These are phyloP conservation scores for Colletotrichum acutatum DNA, from an alignment of 2,329 filamentous ascomycete species.

Conservation along the genomic window DNA sequence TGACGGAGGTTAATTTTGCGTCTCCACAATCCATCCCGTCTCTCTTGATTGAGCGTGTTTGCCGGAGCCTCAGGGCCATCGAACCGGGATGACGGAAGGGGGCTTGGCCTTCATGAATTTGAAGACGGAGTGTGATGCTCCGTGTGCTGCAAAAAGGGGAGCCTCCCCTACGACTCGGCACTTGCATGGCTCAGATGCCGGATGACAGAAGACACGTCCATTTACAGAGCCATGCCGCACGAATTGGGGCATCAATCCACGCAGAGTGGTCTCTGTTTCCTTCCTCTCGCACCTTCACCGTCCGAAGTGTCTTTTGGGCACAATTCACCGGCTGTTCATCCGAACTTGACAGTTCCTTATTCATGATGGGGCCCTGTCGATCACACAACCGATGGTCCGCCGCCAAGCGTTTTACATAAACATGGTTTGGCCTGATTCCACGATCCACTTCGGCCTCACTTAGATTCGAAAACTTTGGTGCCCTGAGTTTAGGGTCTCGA, in stretches of 20 bases:
- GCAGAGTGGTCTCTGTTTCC: not conserved
- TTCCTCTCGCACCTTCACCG: not conserved
- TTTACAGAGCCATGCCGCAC: constrained; percentile 1
- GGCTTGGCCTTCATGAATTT: constrained; percentile 1
- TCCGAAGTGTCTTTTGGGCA: not conserved
- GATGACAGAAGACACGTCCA: not conserved
- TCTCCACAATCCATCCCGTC: constrained; percentile 16
- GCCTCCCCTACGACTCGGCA: not conserved
- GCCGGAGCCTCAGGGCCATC: not conserved
- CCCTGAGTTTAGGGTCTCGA: not conserved
- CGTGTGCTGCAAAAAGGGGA: constrained; percentile 15
- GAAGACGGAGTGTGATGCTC: constrained; percentile 24
- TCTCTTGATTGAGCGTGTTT: not conserved
- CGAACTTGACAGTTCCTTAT: constrained; percentile 1
- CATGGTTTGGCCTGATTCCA: not conserved
- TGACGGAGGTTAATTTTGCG: constrained; percentile 13
- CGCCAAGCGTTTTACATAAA: constrained; percentile 1
- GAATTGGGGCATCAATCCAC: not conserved
- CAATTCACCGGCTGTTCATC: not conserved
- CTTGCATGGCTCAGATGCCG: not conserved
- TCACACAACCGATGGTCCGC: not conserved
- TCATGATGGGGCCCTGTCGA: not conserved
- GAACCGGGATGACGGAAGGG: constrained; percentile 16
- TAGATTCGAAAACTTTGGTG: constrained; percentile 4
- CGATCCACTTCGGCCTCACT: constrained; percentile 13